phyloP scores from a whole-genome alignment of 768 basidiomycete genomes.

The Neoboletus brunneissimus region DNA sequence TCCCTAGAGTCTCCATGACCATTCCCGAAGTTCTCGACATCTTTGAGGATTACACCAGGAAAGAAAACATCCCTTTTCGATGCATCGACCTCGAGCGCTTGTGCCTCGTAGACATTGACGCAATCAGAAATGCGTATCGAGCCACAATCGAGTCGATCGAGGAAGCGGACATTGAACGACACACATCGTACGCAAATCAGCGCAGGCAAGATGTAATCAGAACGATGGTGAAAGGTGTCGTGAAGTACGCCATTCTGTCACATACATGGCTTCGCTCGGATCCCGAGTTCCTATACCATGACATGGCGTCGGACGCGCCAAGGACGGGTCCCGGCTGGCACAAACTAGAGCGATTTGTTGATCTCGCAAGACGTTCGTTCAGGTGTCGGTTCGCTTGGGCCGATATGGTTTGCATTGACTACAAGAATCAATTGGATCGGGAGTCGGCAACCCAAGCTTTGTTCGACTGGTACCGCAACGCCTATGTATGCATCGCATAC shows the following conservation, averaged over 20 bases:
- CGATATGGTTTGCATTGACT: slow-evolving; percentile 16
- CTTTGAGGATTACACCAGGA: slow-evolving; percentile 10
- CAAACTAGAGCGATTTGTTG: slow-evolving; percentile 13
- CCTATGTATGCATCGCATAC: slow-evolving; percentile 19
- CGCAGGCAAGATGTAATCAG: slow-evolving; percentile 22
- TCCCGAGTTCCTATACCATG: not conserved
- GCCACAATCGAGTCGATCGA: slow-evolving; percentile 13
- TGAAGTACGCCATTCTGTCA: slow-evolving; percentile 23
- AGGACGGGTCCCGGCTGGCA: slow-evolving; percentile 9
- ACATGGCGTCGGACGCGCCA: slow-evolving; percentile 1
- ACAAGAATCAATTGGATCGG: not conserved
- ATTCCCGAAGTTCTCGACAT: slow-evolving; percentile 15
- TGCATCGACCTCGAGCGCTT: slow-evolving; percentile 16
- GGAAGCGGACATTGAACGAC: slow-evolving; percentile 20
- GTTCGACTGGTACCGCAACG: slow-evolving; percentile 23
- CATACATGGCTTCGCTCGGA: slow-evolving; percentile 10
- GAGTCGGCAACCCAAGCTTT: not conserved
- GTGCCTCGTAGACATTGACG: slow-evolving; percentile 9
- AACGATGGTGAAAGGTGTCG: slow-evolving; percentile 18
- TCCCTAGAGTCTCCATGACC: slow-evolving; percentile 2
- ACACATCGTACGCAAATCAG: slow-evolving; percentile 24
- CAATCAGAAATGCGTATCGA: slow-evolving; percentile 3
- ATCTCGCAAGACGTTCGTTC: slow-evolving; percentile 10
- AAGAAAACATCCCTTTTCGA: slow-evolving; percentile 14
- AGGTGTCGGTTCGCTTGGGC: slow-evolving; percentile 22